Evolutionary conservation across 2,329 filamentous ascomycete species (phyloP), one percentile per base, ranked within the genome.

Genomic region (Aspergillus sp.): DNA sequence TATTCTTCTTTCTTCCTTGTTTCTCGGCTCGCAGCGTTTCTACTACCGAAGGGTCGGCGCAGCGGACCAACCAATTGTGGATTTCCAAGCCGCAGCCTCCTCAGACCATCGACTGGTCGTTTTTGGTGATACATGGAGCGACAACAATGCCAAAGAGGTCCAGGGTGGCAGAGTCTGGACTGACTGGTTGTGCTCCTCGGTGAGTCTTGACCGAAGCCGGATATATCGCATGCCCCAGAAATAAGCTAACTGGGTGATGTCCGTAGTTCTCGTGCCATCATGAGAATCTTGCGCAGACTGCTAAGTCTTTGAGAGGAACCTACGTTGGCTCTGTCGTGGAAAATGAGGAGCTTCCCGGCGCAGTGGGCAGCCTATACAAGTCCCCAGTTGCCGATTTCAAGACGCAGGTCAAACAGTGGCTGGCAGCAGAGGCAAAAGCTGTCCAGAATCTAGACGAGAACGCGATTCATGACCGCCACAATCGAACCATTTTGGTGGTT

Each of bases 81-180:
- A 58, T 9, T 69, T 70, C 40, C 60, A 64, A 45, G 56, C 65
- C 8, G 55, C 64, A 8, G 55, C 50, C 4, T 52, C 61, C 23
- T 71, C 67, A 57, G 62, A 70, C 37, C 67, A 65, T 41, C 64
- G 70, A 52, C 60, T 76, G 55, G 72, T 75, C 3, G 69, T 75
- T 6, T 76, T 75, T 62, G 73, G 74, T 6, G 73, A 76, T 62
- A 72, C 75, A 8, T 75, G 71, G 74, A 75, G 72, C 45, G 73
- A 74, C 47, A 69, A 67, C 57, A 66, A 70, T 59, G 67, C 66
- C 4, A 65, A 66, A 40, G 63, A 67, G 12, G 47, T 57, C 8
- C 66, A 68, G 48, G 72, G 69, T 4, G 62, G 69, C 3, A 62
- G 60, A 46, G 63, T 71, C 21, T 75, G 72, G 70, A 72, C 70